Base-by-base conservation (phyloP, 2,329 filamentous ascomycete genomes). In the Teratosphaeria epicoccoides region DNA sequence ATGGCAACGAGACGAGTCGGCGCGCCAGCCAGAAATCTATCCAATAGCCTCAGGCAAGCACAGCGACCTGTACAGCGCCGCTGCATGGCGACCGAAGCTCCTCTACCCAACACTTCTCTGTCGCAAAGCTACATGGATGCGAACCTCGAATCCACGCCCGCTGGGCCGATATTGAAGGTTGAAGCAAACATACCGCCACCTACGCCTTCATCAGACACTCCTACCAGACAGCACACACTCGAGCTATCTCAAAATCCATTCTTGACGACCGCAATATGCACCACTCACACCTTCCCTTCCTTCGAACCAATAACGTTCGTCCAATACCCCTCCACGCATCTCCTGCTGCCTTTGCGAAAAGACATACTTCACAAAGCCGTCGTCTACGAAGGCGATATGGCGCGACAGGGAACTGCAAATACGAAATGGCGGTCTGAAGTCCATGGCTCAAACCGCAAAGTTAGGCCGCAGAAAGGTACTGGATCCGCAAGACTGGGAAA, bases 291-390 rank as follows among this genome's bases (percentile, higher is more conserved):
- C 67, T 98, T 97, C 74, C 93, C 93, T 29, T 81, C 83, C 10
- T 82, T 96, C 71, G 89, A 96, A 70, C 93, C 93, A 23, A 75
- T 82, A 47, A 76, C 81, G 48, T 85, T 94, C 68, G 81, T 87
- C 66, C 72, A 81, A 63, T 97, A 90, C 76, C 83, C 86, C 40
- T 75, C 82, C 55, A 85, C 87, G 63, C 88, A 96, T 70, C 85
- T 98, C 44, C 76, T 87, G 66, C 81, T 97, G 28, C 93, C 93
- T 2, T 78, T 95, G 46, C 86, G 93, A 54, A 84, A 85, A 68
- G 93, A 98, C 69, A 82, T 98, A 58, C 83, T 98, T 50, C 91
- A 98, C 73, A 82, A 88, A 58, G 93, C 93, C 53, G 82, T 98
- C 53, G 74, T 95, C 61, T 97, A 85, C 76, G 93, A 98, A 73